These are phyloP conservation scores for Grigorovia humatica DNA, from an alignment of 805 yeast species.

Conservation along the genomic window DNA sequence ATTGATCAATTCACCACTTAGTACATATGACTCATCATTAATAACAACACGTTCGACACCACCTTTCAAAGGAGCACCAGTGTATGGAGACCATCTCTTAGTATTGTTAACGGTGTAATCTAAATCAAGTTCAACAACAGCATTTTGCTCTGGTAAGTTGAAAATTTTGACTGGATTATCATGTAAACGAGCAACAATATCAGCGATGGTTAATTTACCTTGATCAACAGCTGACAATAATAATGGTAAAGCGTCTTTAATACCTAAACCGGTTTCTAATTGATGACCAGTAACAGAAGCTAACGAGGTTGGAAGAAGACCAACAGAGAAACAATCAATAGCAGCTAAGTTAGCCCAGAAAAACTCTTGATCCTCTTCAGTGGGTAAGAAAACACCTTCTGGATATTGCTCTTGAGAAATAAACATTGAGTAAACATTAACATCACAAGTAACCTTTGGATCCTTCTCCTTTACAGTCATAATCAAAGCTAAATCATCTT, in stretches of 20 bases:
- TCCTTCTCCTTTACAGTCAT: constrained; percentile 77
- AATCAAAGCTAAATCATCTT: constrained; percentile 74
- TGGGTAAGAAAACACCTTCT: constrained; percentile 64
- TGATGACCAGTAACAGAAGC: constrained; percentile 55
- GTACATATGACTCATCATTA: constrained; percentile 67
- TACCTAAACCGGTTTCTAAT: constrained; percentile 63
- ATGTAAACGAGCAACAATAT: constrained; percentile 63
- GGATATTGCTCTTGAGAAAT: constrained; percentile 63
- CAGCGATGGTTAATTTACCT: constrained; percentile 60
- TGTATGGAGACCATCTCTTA: constrained; percentile 45
- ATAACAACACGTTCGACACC: constrained; percentile 82
- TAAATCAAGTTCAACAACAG: constrained; percentile 71
- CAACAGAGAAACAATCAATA: constrained; percentile 83
- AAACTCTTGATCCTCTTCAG: constrained; percentile 67
- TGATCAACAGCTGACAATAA: constrained; percentile 70
- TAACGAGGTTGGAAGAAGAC: constrained; percentile 62
- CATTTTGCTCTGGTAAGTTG: constrained; percentile 63
- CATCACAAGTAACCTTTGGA: constrained; percentile 82
- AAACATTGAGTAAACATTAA: constrained; percentile 69
- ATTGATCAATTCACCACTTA: constrained; percentile 69
- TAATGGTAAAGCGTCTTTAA: constrained; percentile 72
- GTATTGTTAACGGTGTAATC: constrained; percentile 46
- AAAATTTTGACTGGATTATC: constrained; percentile 75
- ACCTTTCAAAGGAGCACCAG: constrained; percentile 51
- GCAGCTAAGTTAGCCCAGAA: constrained; percentile 66